phyloP scores from a whole-genome alignment of 2,329 filamentous ascomycete genomes.

The Fusarium chaquense region DNA sequence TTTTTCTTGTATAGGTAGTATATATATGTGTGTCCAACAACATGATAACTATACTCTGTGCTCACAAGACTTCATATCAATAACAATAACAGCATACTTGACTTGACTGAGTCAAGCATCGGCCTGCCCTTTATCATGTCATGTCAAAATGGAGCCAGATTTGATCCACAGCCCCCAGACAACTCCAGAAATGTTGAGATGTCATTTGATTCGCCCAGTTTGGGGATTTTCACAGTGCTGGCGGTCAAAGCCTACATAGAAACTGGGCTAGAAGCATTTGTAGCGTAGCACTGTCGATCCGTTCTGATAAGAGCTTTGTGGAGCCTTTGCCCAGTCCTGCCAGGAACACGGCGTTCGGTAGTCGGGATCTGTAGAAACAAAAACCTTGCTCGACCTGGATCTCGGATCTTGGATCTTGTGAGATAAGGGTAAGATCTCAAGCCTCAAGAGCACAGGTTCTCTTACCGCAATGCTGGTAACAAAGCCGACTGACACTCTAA shows the following conservation, averaged over 20 bases:
- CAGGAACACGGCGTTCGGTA: conserved; percentile 36
- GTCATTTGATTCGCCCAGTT: conserved; percentile 24
- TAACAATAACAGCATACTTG: neutral
- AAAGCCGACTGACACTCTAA: neutral
- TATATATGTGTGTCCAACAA: neutral
- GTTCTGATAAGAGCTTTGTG: conserved; percentile 29
- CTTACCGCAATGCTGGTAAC: neutral
- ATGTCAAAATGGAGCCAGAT: conserved; percentile 18
- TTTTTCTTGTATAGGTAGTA: too few species aligned
- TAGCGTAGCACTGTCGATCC: conserved; percentile 25
- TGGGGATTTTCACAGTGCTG: conserved; percentile 1
- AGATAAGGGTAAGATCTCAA: conserved; percentile 8
- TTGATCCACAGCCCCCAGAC: conserved; percentile 24
- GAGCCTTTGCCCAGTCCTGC: conserved; percentile 6
- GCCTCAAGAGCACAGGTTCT: neutral
- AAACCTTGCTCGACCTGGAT: neutral
- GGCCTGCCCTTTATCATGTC: conserved; percentile 28
- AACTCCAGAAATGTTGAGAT: conserved; percentile 34
- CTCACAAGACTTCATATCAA: neutral
- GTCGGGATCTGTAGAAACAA: conserved; percentile 22
- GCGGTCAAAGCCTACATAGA: conserved; percentile 31
- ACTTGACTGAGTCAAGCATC: conserved; percentile 19
- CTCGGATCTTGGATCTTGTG: neutral
- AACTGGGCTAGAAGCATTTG: conserved; percentile 19
- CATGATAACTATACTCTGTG: neutral